Base-by-base conservation (phyloP, 352 stramenopile species). In the Globisporangium parvum region DNA sequence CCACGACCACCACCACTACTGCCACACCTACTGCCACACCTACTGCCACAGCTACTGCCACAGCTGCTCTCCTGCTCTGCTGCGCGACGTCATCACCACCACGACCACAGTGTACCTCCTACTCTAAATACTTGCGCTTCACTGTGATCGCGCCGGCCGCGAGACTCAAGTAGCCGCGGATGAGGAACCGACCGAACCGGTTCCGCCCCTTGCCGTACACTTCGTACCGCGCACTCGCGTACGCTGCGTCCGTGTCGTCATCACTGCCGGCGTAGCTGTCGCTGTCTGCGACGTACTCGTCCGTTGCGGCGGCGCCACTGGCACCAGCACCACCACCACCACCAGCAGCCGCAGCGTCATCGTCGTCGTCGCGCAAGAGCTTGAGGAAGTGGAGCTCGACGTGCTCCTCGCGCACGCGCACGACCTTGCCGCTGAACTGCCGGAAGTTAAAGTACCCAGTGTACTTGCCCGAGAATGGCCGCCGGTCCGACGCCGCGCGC, bases 171-270 rank as follows among this genome's bases (percentile, higher is more conserved):
- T 84, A 88, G 18, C 80, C 80, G 59, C 66, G 71, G 48, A 91
- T 85, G 6, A 91, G 65, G 55, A 91, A 91, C n/a, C 60, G 55
- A 0, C 80, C 80, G 44, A 73, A 91, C 40, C 60, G 71, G 51
- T 91, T 91, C 55, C 75, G 77, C 24, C 80, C 80, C 35, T 74
- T 79, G 48, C 80, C 80, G n/a, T 86, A 67, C 51, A 91, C 77
- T 51, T 69, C 62, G 58, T 87, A 90, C 52, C 64, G 67, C 8
- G 59, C 63, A 20, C 51, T 47, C 17, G 54, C 56, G 28, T 57
- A 59, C 2, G 49, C 54, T 35, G 74, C 65, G 3, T 80, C 63
- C 24, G 55, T 41, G 4, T 55, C 51, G 9, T 65, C 53, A n/a
- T 59, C 59, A 23, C 42, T 51, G 52, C 69, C 66, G 20, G 67